Evolutionary conservation across 331 rosid species (phyloP).

Genomic region (Spiraea crenata): DNA sequence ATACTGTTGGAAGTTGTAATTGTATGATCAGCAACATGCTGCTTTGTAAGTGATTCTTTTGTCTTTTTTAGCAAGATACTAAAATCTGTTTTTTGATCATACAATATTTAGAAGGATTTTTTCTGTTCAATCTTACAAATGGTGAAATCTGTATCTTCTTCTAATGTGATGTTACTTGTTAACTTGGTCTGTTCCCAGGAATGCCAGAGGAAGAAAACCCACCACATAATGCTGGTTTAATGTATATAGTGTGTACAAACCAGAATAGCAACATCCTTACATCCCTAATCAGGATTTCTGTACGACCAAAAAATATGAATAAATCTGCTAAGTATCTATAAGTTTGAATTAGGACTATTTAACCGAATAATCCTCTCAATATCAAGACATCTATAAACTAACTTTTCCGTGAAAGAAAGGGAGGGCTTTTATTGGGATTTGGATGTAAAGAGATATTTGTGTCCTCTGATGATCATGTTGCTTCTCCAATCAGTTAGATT

Average conservation of each 20-base stretch:
- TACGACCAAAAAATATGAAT: background rate
- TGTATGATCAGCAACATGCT: constrained; percentile 1
- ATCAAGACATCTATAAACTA: background rate
- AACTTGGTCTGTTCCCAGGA: too few species aligned
- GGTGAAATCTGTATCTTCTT: too few species aligned
- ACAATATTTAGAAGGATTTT: background rate
- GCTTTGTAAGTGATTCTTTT: background rate
- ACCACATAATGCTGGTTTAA: background rate
- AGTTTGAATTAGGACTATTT: background rate
- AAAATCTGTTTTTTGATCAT: background rate
- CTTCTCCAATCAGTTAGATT: background rate
- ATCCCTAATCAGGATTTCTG: background rate
- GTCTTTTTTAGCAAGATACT: background rate
- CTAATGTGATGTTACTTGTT: too few species aligned
- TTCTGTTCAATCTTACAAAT: too few species aligned
- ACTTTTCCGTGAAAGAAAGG: background rate
- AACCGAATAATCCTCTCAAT: background rate
- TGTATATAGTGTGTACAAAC: background rate
- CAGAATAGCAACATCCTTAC: background rate
- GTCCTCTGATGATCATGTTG: background rate
- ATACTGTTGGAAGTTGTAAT: constrained; percentile 25
- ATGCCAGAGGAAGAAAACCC: background rate
- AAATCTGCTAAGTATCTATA: background rate
- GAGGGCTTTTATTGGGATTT: background rate
- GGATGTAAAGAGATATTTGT: background rate